Conservation (phyloP, 352 stramenopile genomes). For the Aphanomyces astaci region DNA sequence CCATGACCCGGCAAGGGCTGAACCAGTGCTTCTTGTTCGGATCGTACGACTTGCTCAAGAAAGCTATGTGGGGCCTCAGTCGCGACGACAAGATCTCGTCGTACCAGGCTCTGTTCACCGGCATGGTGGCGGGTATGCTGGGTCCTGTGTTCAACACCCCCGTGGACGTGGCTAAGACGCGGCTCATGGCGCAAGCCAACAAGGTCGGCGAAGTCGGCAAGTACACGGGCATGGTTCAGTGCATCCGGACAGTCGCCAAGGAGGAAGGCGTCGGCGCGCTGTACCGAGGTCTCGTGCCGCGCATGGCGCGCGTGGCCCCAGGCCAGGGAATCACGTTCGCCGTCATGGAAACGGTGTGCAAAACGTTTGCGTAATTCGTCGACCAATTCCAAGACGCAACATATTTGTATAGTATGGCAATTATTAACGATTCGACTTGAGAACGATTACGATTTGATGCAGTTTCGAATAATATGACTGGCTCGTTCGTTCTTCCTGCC, state of each 20-base stretch:
- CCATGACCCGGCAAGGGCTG: slow-evolving; percentile 81
- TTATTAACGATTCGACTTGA: no score
- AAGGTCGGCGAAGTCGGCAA: slow-evolving; percentile 49
- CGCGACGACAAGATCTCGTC: slow-evolving; percentile 23
- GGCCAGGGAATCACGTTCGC: slow-evolving; percentile 88
- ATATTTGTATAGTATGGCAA: not conserved
- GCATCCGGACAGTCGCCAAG: slow-evolving; percentile 61
- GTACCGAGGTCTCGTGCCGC: slow-evolving; percentile 84
- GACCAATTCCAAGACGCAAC: no score
- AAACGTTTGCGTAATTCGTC: slow-evolving; percentile 20
- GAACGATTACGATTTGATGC: no score
- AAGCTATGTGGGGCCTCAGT: slow-evolving; percentile 32
- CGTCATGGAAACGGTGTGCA: slow-evolving; percentile 68
- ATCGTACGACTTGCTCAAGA: slow-evolving; percentile 46
- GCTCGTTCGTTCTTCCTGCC: not conserved
- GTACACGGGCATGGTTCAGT: slow-evolving; percentile 70
- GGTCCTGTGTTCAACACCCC: slow-evolving; percentile 24
- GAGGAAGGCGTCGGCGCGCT: slow-evolving; percentile 78
- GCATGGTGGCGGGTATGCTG: slow-evolving; percentile 25
- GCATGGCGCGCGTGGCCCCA: slow-evolving; percentile 79
- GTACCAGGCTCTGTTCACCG: slow-evolving; percentile 12
- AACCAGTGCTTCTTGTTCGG: slow-evolving; percentile 91
- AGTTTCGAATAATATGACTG: no score
- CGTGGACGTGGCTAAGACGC: slow-evolving; percentile 80
- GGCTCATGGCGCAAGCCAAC: slow-evolving; percentile 49